A percentile compares a stretch with the other conserved stretches of the same genome.
Conservation (phyloP, 73 alveolate genomes). For the Blepharisma stoltei region DNA sequence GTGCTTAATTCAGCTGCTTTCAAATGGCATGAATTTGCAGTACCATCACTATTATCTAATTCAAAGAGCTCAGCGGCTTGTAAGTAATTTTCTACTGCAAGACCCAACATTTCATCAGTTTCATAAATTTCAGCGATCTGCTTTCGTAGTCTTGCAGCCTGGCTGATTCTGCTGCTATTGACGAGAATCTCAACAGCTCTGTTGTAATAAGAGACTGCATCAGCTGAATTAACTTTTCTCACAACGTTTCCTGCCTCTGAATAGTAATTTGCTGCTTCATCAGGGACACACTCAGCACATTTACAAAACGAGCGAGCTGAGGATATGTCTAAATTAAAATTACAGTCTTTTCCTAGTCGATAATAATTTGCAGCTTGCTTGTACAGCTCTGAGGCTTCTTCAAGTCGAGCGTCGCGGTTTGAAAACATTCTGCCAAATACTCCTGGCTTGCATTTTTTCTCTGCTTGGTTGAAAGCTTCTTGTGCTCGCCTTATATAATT, state of each 20-base stretch:
- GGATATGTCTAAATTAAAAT: conserved; percentile 15
- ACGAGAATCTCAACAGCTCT: conserved; percentile 55
- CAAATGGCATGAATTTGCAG: conserved; percentile 56
- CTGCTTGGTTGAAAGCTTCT: conserved; percentile 43
- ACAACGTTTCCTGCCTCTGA: conserved; percentile 64
- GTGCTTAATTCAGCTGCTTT: conserved; percentile 74
- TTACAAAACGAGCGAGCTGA: conserved; percentile 55
- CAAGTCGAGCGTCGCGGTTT: conserved; percentile 57
- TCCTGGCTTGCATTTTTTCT: conserved; percentile 56
- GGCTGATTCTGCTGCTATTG: conserved; percentile 47
- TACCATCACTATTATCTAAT: conserved; percentile 65
- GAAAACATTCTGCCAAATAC: conserved; percentile 59
- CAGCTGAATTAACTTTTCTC: conserved; percentile 45
- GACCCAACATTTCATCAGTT: conserved; percentile 58
- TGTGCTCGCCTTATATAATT: conserved; percentile 28
- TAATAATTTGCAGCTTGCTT: conserved; percentile 72
- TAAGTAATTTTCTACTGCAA: conserved; percentile 65
- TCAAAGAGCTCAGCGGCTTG: conserved; percentile 70
- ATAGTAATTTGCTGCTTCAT: conserved; percentile 53
- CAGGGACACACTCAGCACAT: conserved; percentile 57
- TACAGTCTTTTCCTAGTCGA: conserved; percentile 63
- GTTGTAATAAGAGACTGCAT: conserved; percentile 46
- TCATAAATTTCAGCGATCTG: conserved; percentile 68
- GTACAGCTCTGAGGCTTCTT: conserved; percentile 65
- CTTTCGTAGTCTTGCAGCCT: conserved; percentile 69